Conservation (phyloP, 441 rosid species). For the Gossypium trilobum region DNA sequence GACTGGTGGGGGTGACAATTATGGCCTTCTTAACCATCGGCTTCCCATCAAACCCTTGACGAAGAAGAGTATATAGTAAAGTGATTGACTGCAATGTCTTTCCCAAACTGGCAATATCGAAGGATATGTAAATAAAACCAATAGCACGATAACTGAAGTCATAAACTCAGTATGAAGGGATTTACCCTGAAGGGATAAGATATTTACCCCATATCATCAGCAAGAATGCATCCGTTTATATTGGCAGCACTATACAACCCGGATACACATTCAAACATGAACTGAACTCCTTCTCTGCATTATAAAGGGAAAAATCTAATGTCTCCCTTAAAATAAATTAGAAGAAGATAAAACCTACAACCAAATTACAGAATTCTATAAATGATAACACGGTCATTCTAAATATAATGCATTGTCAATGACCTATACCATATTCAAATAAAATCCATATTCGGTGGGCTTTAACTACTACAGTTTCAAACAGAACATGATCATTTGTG, state of each 20-base stretch:
- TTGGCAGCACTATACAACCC: constrained; percentile 47
- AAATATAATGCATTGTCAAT: neutral
- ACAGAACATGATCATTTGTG: neutral
- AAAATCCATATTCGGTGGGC: constrained; percentile 4
- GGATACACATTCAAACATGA: constrained; percentile 93
- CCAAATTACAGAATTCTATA: neutral
- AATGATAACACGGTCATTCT: neutral
- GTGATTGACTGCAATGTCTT: constrained; percentile 96
- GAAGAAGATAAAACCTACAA: neutral
- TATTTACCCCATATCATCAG: constrained; percentile 97
- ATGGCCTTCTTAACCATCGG: constrained; percentile 90
- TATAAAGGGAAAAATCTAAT: constrained; percentile 13
- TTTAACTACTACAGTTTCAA: neutral
- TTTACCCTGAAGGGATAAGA: constrained; percentile 13
- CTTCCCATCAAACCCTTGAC: constrained; percentile 86
- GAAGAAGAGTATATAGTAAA: constrained; percentile 72
- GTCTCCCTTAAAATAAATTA: constrained; percentile 14
- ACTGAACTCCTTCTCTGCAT: constrained; percentile 97
- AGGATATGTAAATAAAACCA: constrained; percentile 13
- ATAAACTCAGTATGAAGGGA: constrained; percentile 7
- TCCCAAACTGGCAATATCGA: constrained; percentile 64
- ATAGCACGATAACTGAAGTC: neutral
- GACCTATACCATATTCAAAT: neutral
- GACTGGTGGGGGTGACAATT: constrained; percentile 96
- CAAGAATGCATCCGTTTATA: constrained; percentile 88